Percentiles rank a stretch among this genome's conserved stretches.
These are phyloP conservation scores for Leccinum griseonigrum DNA, from an alignment of 1,284 basidiomycete species.

Conservation along the genomic window DNA sequence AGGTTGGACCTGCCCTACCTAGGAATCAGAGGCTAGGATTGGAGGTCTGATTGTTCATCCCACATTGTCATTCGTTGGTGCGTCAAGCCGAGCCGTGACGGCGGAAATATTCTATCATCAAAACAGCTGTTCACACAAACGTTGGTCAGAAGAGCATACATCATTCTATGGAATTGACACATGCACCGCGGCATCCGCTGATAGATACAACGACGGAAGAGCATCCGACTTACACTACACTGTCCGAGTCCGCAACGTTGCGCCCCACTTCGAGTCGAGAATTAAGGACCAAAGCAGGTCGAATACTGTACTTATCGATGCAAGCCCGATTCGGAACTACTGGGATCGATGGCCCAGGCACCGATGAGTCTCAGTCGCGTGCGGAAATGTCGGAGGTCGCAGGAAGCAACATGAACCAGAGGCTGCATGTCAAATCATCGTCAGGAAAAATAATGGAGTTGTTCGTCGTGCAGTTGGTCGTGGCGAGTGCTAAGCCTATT, in stretches of 20 bases:
- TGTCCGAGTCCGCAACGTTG: not conserved
- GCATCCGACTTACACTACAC: not conserved
- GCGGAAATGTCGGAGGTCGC: constrained; percentile 4
- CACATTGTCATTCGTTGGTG: not conserved
- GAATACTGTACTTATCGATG: not conserved
- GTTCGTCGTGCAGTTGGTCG: not conserved
- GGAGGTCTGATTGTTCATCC: not conserved
- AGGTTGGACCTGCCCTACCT: not conserved
- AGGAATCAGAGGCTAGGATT: no score
- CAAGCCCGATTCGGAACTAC: not conserved
- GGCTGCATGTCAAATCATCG: constrained; percentile 6
- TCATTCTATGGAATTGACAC: constrained; percentile 4
- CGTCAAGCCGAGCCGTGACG: not conserved
- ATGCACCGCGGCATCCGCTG: constrained; percentile 4
- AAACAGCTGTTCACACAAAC: not conserved
- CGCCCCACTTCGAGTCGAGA: not conserved
- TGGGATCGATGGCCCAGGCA: constrained; percentile 2
- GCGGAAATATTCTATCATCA: not conserved
- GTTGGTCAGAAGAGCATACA: constrained; percentile 2
- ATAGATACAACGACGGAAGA: constrained; percentile 2
- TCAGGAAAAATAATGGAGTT: constrained; percentile 4
- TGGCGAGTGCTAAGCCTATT: not conserved
- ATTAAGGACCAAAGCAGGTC: not conserved
- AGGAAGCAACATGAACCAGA: constrained; percentile 5
- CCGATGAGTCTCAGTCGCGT: constrained; percentile 12